phyloP scores from a whole-genome alignment of 2,329 filamentous ascomycete species.

The Falciphora oryzae region DNA sequence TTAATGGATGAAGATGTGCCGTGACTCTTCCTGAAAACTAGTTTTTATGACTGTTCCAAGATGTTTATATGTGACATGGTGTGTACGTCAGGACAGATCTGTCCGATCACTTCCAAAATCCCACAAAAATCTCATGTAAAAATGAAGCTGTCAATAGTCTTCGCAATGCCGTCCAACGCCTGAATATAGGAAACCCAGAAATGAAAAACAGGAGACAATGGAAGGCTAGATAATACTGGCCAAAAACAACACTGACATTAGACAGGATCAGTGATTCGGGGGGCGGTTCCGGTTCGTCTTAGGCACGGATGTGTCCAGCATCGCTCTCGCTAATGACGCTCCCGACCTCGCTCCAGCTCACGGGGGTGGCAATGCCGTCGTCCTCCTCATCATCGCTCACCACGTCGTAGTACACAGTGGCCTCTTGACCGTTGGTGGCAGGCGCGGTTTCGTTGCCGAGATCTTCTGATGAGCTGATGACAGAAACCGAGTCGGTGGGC shows the following conservation, averaged over 20 bases:
- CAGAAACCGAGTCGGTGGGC: conserved; percentile 52
- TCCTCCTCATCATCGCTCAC: conserved; percentile 55
- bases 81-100: no score
- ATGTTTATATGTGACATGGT: no score
- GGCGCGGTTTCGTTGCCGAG: conserved; percentile 35
- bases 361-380: conserved; percentile 50
- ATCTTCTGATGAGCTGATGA: conserved; percentile 46
- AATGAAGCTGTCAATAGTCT: not conserved
- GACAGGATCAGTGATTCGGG: not conserved
- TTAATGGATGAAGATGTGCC: not conserved
- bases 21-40: no score
- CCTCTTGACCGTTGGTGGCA: conserved; percentile 30
- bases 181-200: conserved; percentile 7
- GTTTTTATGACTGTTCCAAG: no score
- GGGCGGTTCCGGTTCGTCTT: conserved; percentile 2
- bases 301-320: conserved; percentile 29
- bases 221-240: not conserved
- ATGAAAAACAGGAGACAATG: conserved; percentile 10
- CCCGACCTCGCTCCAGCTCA: conserved; percentile 60
- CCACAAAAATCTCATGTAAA: not conserved
- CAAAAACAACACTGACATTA: not conserved
- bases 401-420: conserved; percentile 39
- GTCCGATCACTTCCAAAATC: no score
- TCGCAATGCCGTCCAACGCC: not conserved
- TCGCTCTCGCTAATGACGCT: conserved; percentile 56